phyloP scores from a whole-genome alignment of 306 rosid species.

The Spatholobus suberectus region DNA sequence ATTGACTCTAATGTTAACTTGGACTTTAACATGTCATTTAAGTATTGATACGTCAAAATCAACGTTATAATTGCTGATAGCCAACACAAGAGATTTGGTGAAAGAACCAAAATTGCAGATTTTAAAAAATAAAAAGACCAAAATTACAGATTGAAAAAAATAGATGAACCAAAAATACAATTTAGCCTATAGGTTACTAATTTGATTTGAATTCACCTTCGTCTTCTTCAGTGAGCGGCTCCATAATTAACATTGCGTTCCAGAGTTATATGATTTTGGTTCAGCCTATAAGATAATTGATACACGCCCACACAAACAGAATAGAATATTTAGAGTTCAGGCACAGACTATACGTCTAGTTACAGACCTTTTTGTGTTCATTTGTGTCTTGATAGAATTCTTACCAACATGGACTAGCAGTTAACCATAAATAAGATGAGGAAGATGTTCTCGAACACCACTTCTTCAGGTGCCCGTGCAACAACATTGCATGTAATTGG shows the following conservation, averaged over 20 bases:
- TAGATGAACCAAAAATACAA: too few relatives aligned
- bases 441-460: conserved; percentile 25
- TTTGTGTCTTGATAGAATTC: neutral
- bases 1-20: too few relatives aligned
- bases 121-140: too few relatives aligned
- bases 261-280: neutral
- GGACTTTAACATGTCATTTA: too few relatives aligned
- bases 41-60: too few relatives aligned
- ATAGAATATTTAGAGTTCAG: conserved; percentile 4
- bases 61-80: too few relatives aligned
- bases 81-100: too few relatives aligned
- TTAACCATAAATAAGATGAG: conserved; percentile 20
- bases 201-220: neutral
- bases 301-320: neutral
- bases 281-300: neutral
- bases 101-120: too few relatives aligned
- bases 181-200: neutral
- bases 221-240: neutral
- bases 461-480: conserved; percentile 25
- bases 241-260: neutral
- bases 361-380: neutral
- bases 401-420: conserved; percentile 32
- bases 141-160: too few relatives aligned
- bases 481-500: conserved; percentile 36
- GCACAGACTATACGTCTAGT: neutral